These are phyloP conservation scores for Syncephalastrum sp. DNA, from an alignment of 371 early-diverging fungal species.

Conservation along the genomic window DNA sequence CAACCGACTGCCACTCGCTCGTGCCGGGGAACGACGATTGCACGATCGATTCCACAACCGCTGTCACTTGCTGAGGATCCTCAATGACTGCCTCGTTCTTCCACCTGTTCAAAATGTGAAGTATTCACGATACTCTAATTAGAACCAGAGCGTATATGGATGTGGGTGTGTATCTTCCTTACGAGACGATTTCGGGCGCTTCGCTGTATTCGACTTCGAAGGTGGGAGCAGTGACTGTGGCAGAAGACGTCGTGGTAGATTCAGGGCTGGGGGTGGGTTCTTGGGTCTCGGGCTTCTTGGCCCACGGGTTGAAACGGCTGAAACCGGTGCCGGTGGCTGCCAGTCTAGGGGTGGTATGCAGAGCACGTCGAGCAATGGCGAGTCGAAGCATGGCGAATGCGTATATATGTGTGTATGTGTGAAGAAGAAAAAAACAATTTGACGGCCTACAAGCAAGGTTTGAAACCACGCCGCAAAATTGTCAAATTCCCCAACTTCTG, in stretches of 20 bases:
- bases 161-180: constrained; percentile 9
- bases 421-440: neutral
- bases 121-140: neutral
- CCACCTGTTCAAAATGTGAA: constrained; percentile 25
- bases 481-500: too few species aligned
- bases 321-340: constrained; percentile 28
- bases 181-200: constrained; percentile 26
- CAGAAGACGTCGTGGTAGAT: neutral
- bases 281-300: constrained; percentile 25
- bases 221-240: constrained; percentile 13
- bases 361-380: constrained; percentile 11
- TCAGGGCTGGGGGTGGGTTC: constrained; percentile 20
- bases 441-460: too few species aligned
- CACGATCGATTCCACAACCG: constrained; percentile 30
- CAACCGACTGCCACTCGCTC: too few species aligned
- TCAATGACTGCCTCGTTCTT: constrained; percentile 21
- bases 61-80: constrained; percentile 28
- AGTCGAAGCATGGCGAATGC: constrained; percentile 3
- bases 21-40: neutral
- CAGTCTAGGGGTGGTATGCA: constrained; percentile 21
- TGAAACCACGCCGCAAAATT: too few species aligned
- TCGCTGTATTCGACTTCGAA: constrained; percentile 38
- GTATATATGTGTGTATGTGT: neutral
- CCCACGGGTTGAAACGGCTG: constrained; percentile 49
- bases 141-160: too few species aligned